Conservation (phyloP, 2,329 filamentous ascomycete genomes). For the Talaromyces atroroseus region DNA sequence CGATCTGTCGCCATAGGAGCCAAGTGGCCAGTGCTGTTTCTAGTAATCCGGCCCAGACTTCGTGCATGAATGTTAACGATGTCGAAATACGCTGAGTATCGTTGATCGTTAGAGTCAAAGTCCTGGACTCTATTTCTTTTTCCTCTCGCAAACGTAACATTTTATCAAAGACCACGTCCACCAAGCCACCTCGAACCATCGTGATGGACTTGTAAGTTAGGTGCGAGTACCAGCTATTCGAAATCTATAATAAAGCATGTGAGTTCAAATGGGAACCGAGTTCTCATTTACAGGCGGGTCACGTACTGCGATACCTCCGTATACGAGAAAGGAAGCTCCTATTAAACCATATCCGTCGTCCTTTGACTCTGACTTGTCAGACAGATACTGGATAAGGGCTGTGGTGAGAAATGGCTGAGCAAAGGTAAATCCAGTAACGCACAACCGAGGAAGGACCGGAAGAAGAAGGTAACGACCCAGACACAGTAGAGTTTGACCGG, state of each 20-base stretch:
- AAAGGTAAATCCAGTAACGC: neutral
- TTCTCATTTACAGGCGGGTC: neutral
- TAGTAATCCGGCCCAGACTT: constrained; percentile 1
- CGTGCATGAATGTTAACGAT: neutral
- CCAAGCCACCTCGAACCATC: neutral
- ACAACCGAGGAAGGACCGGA: neutral
- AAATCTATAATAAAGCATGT: neutral
- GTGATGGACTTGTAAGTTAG: neutral
- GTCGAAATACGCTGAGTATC: constrained; percentile 1
- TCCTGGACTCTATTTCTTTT: neutral
- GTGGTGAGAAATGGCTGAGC: constrained; percentile 1
- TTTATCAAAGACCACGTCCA: constrained; percentile 1
- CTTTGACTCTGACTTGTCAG: neutral
- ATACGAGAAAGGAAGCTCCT: neutral
- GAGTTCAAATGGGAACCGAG: neutral
- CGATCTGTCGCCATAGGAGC: constrained; percentile 2
- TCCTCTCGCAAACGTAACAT: neutral
- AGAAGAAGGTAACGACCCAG: constrained; percentile 1
- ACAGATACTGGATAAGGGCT: neutral
- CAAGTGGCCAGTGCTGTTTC: neutral
- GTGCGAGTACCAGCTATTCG: constrained; percentile 1
- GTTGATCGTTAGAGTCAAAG: constrained; percentile 1
- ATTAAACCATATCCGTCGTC: constrained; percentile 1
- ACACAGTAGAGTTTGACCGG: neutral
- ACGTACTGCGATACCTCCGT: neutral